Conservation (phyloP, 441 rosid species). For the Flueggea neowawraea region DNA sequence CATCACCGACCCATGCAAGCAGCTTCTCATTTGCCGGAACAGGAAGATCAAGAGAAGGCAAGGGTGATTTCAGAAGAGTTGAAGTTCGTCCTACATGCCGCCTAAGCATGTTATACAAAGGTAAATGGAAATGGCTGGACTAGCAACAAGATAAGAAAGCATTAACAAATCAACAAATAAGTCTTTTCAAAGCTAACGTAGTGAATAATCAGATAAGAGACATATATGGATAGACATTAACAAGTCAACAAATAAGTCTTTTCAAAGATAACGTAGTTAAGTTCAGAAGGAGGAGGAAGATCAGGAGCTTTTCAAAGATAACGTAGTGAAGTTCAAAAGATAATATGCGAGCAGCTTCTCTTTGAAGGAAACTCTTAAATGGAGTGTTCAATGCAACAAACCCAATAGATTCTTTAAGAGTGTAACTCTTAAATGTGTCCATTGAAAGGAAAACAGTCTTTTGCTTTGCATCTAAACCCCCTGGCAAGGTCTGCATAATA, state of each 20-base stretch:
- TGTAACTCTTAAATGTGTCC: slow-evolving; percentile 70
- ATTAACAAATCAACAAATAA: slow-evolving; percentile 2
- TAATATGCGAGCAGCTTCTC: no score
- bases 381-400: slow-evolving; percentile 96
- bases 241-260: no score
- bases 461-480: slow-evolving; percentile 90
- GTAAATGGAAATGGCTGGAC: slow-evolving; percentile 76
- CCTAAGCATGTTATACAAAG: slow-evolving; percentile 73
- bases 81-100: slow-evolving; percentile 43
- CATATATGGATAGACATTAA: no score
- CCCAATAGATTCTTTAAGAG: slow-evolving; percentile 91
- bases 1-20: slow-evolving; percentile 92
- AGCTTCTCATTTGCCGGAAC: slow-evolving; percentile 76
- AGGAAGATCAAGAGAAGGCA: slow-evolving; percentile 67
- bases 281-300: no score
- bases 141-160: slow-evolving; percentile 5
- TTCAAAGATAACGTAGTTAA: no score
- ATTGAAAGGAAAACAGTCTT: slow-evolving; percentile 80
- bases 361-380: no score
- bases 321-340: no score
- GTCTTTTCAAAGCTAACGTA: not conserved
- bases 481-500: slow-evolving; percentile 96
- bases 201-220: not conserved
- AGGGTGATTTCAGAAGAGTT: slow-evolving; percentile 41
- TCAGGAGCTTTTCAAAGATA: no score